Evolutionary conservation across 352 stramenopile species (phyloP), one percentile per base, ranked within the genome.

Genomic region (Pythium vanterpoolii): DNA sequence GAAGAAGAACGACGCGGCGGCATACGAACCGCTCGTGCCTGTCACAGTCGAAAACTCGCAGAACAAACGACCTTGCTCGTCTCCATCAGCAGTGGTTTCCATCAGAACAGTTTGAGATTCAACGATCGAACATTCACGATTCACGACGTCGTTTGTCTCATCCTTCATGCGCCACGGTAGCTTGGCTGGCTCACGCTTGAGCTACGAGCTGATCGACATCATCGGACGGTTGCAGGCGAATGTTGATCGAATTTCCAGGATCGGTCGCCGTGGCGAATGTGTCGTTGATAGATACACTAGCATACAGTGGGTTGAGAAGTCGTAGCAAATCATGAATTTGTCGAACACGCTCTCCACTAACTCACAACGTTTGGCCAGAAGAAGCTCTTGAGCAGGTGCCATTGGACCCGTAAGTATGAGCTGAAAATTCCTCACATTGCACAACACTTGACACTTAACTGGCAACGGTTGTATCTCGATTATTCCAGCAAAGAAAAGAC

Each of bases 401-500:
- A 73, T 62, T n/a, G 66, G 66, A 11, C 66, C 66, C 1, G 66
- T 60, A 0, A 73, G 51, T 23, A 73, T 62, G 7, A 73, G 28
- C 16, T 69, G 56, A 38, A 73, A 73, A 34, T 64, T n/a, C 36
- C 1, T 62, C 54, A 11, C n/a, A 43, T 18, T n/a, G 8, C 1
- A 59, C 34, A 11, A 62, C 43, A 51, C 26, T 47, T 2, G 60
- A 52, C 0, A 66, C 23, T 5, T 30, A 26, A 27, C 50, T 68
- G 3, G 66, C 61, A 33, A 70, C 68, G 0, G 57, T 68, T 0
- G 61, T 62, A 8, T 59, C 10, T 21, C 66, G 33, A 39, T 73
- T 73, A 36, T 73, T 57, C 62, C 66, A 70, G n/a, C 40, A 63
- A 8, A 73, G 39, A n/a, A 73, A 36, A n/a, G 66, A 34, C 66